phyloP scores from a whole-genome alignment of 495 filamentous ascomycete species.

The Neurospora sp. region DNA sequence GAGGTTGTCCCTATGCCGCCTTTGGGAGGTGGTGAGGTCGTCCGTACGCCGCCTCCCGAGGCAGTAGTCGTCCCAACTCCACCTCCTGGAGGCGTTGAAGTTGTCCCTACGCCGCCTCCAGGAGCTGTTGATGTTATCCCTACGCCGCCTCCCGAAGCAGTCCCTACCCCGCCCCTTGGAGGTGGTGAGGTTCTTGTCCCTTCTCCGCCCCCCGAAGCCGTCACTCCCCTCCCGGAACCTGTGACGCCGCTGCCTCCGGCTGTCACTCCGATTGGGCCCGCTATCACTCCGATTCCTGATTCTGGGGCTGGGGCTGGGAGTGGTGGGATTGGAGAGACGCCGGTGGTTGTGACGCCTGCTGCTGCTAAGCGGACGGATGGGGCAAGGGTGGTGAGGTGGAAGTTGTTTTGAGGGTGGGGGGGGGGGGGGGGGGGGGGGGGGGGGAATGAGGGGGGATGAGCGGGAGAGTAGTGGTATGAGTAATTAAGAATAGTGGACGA shows the following conservation, averaged over 20 bases:
- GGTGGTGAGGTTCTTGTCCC: too few species aligned
- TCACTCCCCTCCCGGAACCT: background rate
- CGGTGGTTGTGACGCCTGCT: background rate
- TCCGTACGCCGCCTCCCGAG: background rate
- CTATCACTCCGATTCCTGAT: background rate
- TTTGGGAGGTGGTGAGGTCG: too few species aligned
- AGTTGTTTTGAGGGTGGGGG: background rate
- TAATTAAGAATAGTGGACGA: background rate
- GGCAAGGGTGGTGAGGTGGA: background rate
- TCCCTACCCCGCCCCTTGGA: background rate
- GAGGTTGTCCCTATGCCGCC: background rate
- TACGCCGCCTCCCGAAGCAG: background rate
- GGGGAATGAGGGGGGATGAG: background rate
- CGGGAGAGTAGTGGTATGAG: background rate
- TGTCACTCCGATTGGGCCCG: background rate
- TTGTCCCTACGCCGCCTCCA: background rate
- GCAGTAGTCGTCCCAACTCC: too few species aligned
- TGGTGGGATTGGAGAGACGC: background rate
- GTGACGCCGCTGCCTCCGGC: background rate
- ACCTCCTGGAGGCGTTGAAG: too few species aligned
- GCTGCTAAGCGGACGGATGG: background rate
- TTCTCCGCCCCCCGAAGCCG: too few species aligned
- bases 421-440: too few species aligned
- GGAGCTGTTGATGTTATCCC: background rate
- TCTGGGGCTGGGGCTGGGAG: background rate